Evolutionary conservation across 73 alveolate genomes (phyloP).

Genomic region (Stentor coeruleus): DNA sequence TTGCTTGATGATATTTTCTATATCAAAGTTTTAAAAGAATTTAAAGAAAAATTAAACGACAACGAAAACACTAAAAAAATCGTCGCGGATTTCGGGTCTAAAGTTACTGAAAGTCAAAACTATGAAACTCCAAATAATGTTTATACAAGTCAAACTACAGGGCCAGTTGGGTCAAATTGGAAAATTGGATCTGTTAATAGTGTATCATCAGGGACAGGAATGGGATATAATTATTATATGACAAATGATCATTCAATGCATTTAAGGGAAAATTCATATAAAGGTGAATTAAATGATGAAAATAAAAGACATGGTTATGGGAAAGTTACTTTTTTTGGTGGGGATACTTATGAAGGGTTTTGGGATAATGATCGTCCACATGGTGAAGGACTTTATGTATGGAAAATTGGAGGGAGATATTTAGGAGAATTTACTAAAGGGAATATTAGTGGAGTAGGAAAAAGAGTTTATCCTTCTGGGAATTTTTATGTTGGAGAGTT

Average conservation of each 20-base stretch:
- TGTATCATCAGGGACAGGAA: background rate
- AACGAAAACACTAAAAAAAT: background rate
- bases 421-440: conserved; percentile 85
- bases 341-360: conserved; percentile 89
- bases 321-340: conserved; percentile 58
- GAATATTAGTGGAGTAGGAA: conserved; percentile 39
- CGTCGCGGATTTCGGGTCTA: background rate
- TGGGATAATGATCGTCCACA: conserved; percentile 81
- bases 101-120: no score
- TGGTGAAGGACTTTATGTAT: conserved; percentile 83
- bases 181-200: background rate
- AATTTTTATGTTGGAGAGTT: conserved; percentile 37
- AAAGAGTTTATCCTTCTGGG: conserved; percentile 17
- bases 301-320: conserved; percentile 62
- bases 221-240: background rate
- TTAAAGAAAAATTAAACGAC: background rate
- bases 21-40: background rate
- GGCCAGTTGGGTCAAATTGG: no score
- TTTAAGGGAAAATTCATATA: conserved; percentile 8
- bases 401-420: conserved; percentile 76
- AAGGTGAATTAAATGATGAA: conserved; percentile 47
- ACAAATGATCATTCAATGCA: background rate
- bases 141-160: no score
- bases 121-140: no score
- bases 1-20: background rate